A percentile compares a stretch with the other conserved stretches of the same genome.
These are phyloP conservation scores for Cystobasidiopsis lactophilus DNA, from an alignment of 768 basidiomycete species.

Conservation along the genomic window DNA sequence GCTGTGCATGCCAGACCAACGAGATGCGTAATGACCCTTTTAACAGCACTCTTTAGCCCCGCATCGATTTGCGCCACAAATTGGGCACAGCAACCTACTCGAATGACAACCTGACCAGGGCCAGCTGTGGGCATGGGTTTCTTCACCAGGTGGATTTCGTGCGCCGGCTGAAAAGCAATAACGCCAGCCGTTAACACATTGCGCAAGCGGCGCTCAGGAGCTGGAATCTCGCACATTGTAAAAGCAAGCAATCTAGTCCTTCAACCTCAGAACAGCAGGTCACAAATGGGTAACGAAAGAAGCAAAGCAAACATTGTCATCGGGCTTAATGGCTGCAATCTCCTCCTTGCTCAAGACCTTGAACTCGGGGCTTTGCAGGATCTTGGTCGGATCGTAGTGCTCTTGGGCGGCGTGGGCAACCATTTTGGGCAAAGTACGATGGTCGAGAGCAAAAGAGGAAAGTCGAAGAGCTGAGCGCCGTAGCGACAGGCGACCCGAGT, in stretches of 20 bases:
- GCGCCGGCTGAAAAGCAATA: conserved; percentile 6
- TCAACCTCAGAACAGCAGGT: too few species aligned
- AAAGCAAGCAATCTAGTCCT: too few species aligned
- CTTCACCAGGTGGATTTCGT: conserved; percentile 24
- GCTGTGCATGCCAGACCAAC: too few species aligned
- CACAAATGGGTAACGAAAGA: conserved; percentile 21
- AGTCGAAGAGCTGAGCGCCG: too few species aligned
- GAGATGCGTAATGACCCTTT: too few species aligned
- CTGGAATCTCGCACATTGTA: background rate
- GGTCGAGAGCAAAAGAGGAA: too few species aligned
- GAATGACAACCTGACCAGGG: conserved; percentile 2
- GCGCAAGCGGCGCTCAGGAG: background rate
- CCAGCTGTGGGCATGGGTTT: conserved; percentile 21
- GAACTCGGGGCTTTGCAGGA: conserved; percentile 25
- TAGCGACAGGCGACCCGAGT: too few species aligned
- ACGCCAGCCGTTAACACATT: background rate
- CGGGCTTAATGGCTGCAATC: conserved; percentile 14
- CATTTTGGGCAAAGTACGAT: too few species aligned
- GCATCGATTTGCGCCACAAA: conserved; percentile 15
- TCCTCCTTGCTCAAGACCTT: conserved; percentile 15
- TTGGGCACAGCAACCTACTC: background rate
- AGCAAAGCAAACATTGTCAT: conserved; percentile 22
- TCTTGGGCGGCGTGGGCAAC: conserved; percentile 18
- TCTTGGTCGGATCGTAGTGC: conserved; percentile 22
- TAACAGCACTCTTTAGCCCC: conserved; percentile 8